Evolutionary conservation across 148 eudicot species (phyloP).

Genomic region (Rhododendron molle): DNA sequence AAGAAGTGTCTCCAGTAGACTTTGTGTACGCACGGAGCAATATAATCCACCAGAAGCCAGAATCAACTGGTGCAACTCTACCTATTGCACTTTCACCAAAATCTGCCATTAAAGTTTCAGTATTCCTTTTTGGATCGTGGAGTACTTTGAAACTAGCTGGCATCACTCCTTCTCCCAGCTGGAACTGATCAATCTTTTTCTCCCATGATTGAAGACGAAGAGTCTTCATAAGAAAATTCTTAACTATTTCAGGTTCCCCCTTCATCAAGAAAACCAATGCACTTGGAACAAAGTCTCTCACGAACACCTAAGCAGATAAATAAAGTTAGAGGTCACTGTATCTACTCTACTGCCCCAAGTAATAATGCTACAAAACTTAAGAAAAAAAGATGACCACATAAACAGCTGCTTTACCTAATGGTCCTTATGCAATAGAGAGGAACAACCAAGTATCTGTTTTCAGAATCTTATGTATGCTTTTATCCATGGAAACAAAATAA

Average conservation of each 20-base stretch:
- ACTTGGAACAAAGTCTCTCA: constrained; percentile 97
- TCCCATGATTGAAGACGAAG: constrained; percentile 95
- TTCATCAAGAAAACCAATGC: constrained; percentile 93
- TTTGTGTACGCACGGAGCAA: constrained; percentile 89
- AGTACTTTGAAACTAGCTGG: constrained; percentile 96
- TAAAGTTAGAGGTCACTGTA: constrained; percentile 5
- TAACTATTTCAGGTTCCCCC: constrained; percentile 89
- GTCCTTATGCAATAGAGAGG: neutral
- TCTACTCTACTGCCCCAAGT: neutral
- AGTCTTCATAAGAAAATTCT: constrained; percentile 77
- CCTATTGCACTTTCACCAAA: constrained; percentile 98
- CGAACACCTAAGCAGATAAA: constrained; percentile 59
- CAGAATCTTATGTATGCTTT: neutral
- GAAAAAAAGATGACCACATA: neutral
- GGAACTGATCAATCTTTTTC: constrained; percentile 83
- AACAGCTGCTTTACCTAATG: neutral
- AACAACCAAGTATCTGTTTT: neutral
- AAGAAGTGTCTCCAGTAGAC: constrained; percentile 77
- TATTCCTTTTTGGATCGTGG: constrained; percentile 70
- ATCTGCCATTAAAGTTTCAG: constrained; percentile 82
- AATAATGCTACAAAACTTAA: neutral
- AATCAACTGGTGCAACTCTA: constrained; percentile 96
- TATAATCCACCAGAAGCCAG: constrained; percentile 99
- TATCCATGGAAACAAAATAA: constrained; percentile 2
- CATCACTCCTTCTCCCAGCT: constrained; percentile 97